Evolutionary conservation across 2,329 filamentous ascomycete species (phyloP).

Genomic region (Cordyceps tenuipes): DNA sequence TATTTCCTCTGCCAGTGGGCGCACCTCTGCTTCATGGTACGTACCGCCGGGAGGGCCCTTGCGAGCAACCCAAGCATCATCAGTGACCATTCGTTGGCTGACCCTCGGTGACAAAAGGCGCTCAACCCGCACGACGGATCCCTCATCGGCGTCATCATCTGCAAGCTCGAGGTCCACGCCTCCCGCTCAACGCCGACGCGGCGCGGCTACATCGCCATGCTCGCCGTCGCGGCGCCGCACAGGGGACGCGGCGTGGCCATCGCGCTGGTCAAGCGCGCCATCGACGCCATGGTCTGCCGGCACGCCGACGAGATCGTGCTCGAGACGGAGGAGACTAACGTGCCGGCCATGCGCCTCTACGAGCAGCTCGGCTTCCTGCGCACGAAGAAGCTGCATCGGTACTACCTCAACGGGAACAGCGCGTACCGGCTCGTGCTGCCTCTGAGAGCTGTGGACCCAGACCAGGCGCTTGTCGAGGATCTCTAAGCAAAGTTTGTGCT

Average conservation of each 20-base stretch:
- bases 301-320: constrained; percentile 90
- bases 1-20: constrained; percentile 99
- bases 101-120: constrained; percentile 38
- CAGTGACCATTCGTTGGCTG: not conserved
- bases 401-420: constrained; percentile 94
- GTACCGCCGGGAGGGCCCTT: constrained; percentile 7
- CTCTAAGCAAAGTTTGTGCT: constrained; percentile 21
- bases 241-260: constrained; percentile 84
- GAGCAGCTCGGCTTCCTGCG: constrained; percentile 85
- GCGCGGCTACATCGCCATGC: constrained; percentile 96
- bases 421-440: constrained; percentile 83
- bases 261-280: constrained; percentile 76
- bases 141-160: constrained; percentile 85
- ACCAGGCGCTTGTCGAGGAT: constrained; percentile 28
- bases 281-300: constrained; percentile 79
- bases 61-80: constrained; percentile 5
- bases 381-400: constrained; percentile 87
- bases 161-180: constrained; percentile 85
- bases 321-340: constrained; percentile 91
- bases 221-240: constrained; percentile 75
- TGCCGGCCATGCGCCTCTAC: constrained; percentile 83
- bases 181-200: constrained; percentile 66
- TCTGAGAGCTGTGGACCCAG: constrained; percentile 48
- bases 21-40: constrained; percentile 90
- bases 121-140: constrained; percentile 50